These are phyloP conservation scores for Microbotryum lychnidis-dioicae DNA, from an alignment of 1,284 basidiomycete species.

Conservation along the genomic window DNA sequence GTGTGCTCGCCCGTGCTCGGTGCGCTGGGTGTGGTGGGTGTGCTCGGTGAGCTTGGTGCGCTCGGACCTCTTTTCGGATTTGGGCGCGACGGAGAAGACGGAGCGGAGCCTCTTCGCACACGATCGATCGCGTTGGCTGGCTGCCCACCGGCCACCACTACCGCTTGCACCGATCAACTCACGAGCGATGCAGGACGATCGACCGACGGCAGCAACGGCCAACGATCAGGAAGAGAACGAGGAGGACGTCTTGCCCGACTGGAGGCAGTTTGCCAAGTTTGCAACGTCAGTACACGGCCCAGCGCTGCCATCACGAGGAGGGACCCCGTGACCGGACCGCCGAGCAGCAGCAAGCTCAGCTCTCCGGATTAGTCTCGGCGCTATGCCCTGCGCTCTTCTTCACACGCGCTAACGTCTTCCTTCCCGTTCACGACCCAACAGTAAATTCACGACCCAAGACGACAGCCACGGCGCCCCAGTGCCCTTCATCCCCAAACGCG, in stretches of 20 bases:
- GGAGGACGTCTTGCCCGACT: slow-evolving; percentile 54
- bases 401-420: not conserved
- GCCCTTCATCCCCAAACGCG: slow-evolving; percentile 73
- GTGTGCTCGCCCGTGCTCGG: too few relatives aligned
- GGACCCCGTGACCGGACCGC: not conserved
- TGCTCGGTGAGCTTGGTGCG: too few relatives aligned
- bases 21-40: too few relatives aligned
- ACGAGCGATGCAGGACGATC: slow-evolving; percentile 25
- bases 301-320: not conserved
- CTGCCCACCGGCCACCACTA: too few relatives aligned
- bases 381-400: not conserved
- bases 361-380: not conserved
- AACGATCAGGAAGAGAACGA: slow-evolving; percentile 45
- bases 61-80: too few relatives aligned
- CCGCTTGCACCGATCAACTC: too few relatives aligned
- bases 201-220: slow-evolving; percentile 13
- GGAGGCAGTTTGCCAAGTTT: slow-evolving; percentile 50
- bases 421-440: not conserved
- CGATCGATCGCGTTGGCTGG: too few relatives aligned
- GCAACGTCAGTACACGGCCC: slow-evolving; percentile 35
- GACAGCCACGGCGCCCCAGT: slow-evolving; percentile 33
- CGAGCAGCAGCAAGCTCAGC: not conserved
- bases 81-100: too few relatives aligned
- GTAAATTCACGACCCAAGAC: slow-evolving; percentile 1
- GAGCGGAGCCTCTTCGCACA: too few relatives aligned